Conservation (phyloP, 2,329 filamentous ascomycete species). For the Monascus ruber region DNA sequence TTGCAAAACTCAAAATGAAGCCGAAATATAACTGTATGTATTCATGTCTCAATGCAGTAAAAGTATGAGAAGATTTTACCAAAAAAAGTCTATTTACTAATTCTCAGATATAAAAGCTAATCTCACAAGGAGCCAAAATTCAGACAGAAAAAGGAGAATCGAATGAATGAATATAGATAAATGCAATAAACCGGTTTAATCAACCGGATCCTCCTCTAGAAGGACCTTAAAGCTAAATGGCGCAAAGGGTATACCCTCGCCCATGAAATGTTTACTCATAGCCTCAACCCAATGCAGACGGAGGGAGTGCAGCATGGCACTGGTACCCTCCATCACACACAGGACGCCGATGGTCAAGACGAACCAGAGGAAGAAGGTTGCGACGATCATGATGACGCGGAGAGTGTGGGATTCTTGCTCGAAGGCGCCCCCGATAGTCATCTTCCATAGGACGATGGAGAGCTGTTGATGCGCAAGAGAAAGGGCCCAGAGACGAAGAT, state of each 20-base stretch:
- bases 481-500: slow-evolving; percentile 94
- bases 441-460: slow-evolving; percentile 87
- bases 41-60: no score
- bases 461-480: slow-evolving; percentile 97
- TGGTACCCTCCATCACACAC: slow-evolving; percentile 92
- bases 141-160: slow-evolving; percentile 2
- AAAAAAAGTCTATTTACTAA: background rate
- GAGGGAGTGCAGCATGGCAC: slow-evolving; percentile 86
- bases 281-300: slow-evolving; percentile 94
- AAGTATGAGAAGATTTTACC: no score
- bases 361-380: slow-evolving; percentile 85
- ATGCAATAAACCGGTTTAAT: slow-evolving; percentile 15
- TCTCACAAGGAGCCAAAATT: slow-evolving; percentile 8
- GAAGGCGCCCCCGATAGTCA: slow-evolving; percentile 79
- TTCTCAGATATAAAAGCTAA: slow-evolving; percentile 1
- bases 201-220: slow-evolving; percentile 63
- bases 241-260: slow-evolving; percentile 73
- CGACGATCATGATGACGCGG: slow-evolving; percentile 70
- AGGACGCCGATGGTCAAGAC: slow-evolving; percentile 67
- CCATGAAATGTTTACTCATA: slow-evolving; percentile 95
- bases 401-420: slow-evolving; percentile 47
- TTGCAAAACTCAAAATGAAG: no score
- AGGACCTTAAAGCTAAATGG: slow-evolving; percentile 80
- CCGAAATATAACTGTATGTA: no score
- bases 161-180: no score